phyloP scores from a whole-genome alignment of 2,329 filamentous ascomycete species.

The Phoma sp. region DNA sequence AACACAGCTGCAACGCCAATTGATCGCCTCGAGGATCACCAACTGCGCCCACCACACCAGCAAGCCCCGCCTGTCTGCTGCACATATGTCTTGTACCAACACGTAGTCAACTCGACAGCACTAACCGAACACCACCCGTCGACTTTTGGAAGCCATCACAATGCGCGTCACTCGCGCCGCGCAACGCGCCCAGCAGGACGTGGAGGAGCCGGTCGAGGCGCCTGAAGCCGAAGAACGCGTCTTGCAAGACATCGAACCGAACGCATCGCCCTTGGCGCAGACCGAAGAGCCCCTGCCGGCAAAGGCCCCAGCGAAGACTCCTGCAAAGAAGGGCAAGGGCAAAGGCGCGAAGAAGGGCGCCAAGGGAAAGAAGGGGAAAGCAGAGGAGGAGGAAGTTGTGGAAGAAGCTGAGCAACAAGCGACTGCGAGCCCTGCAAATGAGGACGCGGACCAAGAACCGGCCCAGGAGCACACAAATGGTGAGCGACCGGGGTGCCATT shows the following conservation, averaged over 20 bases:
- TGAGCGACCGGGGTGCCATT: slow-evolving; percentile 23
- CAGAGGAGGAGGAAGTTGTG: slow-evolving; percentile 27
- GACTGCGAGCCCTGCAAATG: slow-evolving; percentile 27
- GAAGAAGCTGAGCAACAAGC: slow-evolving; percentile 33
- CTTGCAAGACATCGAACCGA: slow-evolving; percentile 52
- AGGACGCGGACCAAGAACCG: slow-evolving; percentile 31
- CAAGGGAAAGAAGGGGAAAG: slow-evolving; percentile 41
- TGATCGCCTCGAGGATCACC: slow-evolving; percentile 3
- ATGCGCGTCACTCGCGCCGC: slow-evolving; percentile 57
- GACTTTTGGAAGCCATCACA: slow-evolving; percentile 15
- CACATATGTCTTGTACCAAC: slow-evolving; percentile 24
- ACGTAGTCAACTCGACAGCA: slow-evolving; percentile 15
- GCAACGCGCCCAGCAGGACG: slow-evolving; percentile 50
- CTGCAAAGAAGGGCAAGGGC: slow-evolving; percentile 42
- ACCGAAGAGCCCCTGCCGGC: slow-evolving; percentile 27
- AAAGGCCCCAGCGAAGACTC: slow-evolving; percentile 34
- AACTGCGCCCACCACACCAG: slow-evolving; percentile 1
- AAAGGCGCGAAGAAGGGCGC: slow-evolving; percentile 41
- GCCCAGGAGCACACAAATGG: slow-evolving; percentile 23
- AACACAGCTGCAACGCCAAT: slow-evolving; percentile 4
- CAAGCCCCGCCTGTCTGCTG: slow-evolving; percentile 17
- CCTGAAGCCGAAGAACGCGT: slow-evolving; percentile 39
- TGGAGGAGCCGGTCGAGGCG: slow-evolving; percentile 47
- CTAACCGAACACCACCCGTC: neutral
- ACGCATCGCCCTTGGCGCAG: slow-evolving; percentile 30